These are phyloP conservation scores for Craspedostauros australis DNA, from an alignment of 108 stramenopile genomes.

Conservation along the genomic window DNA sequence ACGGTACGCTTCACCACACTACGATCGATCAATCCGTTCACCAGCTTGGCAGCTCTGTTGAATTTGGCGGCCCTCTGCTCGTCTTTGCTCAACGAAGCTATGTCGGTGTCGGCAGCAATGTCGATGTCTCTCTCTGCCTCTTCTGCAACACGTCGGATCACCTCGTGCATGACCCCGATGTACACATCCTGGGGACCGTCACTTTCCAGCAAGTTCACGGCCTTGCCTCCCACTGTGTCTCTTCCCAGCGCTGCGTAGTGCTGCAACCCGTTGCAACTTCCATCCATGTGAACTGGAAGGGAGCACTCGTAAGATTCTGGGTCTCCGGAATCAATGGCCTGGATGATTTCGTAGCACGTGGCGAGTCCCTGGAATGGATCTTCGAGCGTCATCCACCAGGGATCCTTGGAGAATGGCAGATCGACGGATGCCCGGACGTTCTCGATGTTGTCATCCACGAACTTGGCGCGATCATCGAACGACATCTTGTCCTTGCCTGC, in stretches of 20 bases:
- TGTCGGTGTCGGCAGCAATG: slow-evolving; percentile 56
- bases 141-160: slow-evolving; percentile 72
- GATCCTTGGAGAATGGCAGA: slow-evolving; percentile 70
- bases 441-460: slow-evolving; percentile 84
- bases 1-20: slow-evolving; percentile 99
- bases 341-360: slow-evolving; percentile 89
- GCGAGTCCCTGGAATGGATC: slow-evolving; percentile 98
- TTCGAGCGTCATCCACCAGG: slow-evolving; percentile 95
- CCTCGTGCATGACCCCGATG: slow-evolving; percentile 90
- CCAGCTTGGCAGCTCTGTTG: slow-evolving; percentile 68
- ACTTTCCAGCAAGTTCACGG: slow-evolving; percentile 90
- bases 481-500: slow-evolving; percentile 89
- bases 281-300: slow-evolving; percentile 97
- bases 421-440: slow-evolving; percentile 69
- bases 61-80: slow-evolving; percentile 51
- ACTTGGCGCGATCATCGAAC: slow-evolving; percentile 92
- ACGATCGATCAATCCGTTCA: slow-evolving; percentile 88
- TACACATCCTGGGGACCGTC: slow-evolving; percentile 97
- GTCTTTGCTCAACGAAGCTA: slow-evolving; percentile 40
- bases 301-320: slow-evolving; percentile 80
- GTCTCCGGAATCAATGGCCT: slow-evolving; percentile 88
- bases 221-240: slow-evolving; percentile 90
- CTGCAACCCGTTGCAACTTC: slow-evolving; percentile 99
- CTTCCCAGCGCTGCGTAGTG: slow-evolving; percentile 99
- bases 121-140: slow-evolving; percentile 51